Percentiles rank a stretch among this genome's conserved stretches.
Conservation (phyloP, 2,329 filamentous ascomycete genomes). For the Pseudodiploospora longispora region DNA sequence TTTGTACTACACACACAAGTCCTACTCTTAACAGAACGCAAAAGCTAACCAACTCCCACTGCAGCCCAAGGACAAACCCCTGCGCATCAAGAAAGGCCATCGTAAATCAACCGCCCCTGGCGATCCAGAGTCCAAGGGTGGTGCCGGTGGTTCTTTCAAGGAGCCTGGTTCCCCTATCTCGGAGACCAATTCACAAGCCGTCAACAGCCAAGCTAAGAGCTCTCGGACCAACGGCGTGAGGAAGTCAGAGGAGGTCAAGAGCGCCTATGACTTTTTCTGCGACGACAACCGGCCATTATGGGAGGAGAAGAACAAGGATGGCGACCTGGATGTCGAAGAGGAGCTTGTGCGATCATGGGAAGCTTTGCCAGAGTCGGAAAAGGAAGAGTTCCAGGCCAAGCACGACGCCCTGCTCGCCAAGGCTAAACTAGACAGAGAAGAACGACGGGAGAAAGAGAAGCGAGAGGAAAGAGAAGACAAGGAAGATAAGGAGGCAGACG, state of each 20-base stretch:
- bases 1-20: constrained; percentile 5
- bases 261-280: constrained; percentile 48
- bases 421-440: constrained; percentile 11
- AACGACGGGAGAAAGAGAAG: constrained; percentile 12
- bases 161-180: constrained; percentile 42
- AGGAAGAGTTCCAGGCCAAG: constrained; percentile 39
- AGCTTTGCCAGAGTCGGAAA: constrained; percentile 39
- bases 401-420: constrained; percentile 17
- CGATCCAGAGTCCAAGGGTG: constrained; percentile 34
- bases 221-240: constrained; percentile 33
- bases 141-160: constrained; percentile 34
- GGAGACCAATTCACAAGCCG: constrained; percentile 33
- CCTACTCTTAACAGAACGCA: no score
- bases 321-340: constrained; percentile 37
- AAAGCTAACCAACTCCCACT: constrained; percentile 12
- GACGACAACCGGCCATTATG: constrained; percentile 38
- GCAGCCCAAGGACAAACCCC: constrained; percentile 69
- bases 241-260: constrained; percentile 34
- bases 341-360: constrained; percentile 49
- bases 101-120: constrained; percentile 48
- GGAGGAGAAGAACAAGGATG: constrained; percentile 36
- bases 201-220: constrained; percentile 22
- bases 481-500: constrained; percentile 15
- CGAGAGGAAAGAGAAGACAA: constrained; percentile 12
- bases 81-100: constrained; percentile 66